Percentiles rank a stretch among this genome's conserved stretches.
Evolutionary conservation across 441 rosid genomes (phyloP).

Genomic region (Cnidoscolus chayamansa): DNA sequence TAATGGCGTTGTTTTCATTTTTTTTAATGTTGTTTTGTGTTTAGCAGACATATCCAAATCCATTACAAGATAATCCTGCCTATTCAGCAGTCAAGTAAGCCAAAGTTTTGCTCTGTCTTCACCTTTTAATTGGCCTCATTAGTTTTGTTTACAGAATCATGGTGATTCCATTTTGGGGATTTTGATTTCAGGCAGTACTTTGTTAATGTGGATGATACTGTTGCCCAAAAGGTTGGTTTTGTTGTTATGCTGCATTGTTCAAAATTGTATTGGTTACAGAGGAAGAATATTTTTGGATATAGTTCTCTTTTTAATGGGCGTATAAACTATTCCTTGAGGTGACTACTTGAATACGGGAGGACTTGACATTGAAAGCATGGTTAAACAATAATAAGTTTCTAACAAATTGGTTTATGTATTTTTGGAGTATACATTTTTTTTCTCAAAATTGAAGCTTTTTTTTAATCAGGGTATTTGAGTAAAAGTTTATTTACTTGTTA

Average conservation of each 20-base stretch:
- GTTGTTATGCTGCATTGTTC: neutral
- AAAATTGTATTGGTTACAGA: neutral
- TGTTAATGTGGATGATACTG: slow-evolving; percentile 74
- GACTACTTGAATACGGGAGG: neutral
- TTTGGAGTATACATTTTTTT: neutral
- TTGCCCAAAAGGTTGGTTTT: slow-evolving; percentile 64
- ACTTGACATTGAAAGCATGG: neutral
- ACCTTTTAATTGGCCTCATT: neutral
- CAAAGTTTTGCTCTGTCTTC: neutral
- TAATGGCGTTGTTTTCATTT: neutral
- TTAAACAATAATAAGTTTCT: neutral
- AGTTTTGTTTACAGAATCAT: neutral
- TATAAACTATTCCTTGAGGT: neutral
- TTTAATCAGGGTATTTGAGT: neutral
- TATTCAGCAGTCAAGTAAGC: slow-evolving; percentile 84
- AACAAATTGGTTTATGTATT: neutral
- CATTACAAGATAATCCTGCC: slow-evolving; percentile 79
- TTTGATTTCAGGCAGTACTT: slow-evolving; percentile 65
- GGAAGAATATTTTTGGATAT: neutral
- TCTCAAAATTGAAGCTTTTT: neutral
- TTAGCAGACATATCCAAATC: slow-evolving; percentile 65
- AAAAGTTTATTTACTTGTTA: neutral
- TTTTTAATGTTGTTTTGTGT: slow-evolving; percentile 2
- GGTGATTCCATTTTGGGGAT: slow-evolving; percentile 5
- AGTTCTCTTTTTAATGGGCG: neutral